phyloP scores from a whole-genome alignment of 140 eudicot genomes.

The Stevia rebaudiana region DNA sequence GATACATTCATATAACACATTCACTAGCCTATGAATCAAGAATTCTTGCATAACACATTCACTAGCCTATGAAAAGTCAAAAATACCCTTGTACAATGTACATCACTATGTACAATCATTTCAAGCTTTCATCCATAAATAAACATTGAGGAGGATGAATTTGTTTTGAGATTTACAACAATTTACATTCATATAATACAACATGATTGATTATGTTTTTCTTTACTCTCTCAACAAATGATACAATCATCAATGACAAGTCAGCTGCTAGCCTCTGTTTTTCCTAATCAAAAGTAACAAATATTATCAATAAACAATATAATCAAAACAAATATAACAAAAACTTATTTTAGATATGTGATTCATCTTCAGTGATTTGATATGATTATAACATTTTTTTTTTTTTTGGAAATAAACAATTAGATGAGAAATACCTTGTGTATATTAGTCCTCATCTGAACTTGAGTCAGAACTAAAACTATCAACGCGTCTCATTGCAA shows the following conservation, averaged over 20 bases:
- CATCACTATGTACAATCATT: slow-evolving; percentile 15
- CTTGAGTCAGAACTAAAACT: slow-evolving; percentile 44
- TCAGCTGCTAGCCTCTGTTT: slow-evolving; percentile 18
- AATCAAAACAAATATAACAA: not conserved
- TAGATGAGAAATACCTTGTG: not conserved
- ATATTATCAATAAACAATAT: not conserved
- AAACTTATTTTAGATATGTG: not conserved
- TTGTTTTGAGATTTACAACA: slow-evolving; percentile 19
- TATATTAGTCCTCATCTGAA: slow-evolving; percentile 26
- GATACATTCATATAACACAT: not conserved
- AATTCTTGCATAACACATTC: slow-evolving; percentile 5
- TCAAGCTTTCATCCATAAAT: slow-evolving; percentile 13
- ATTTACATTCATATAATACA: slow-evolving; percentile 9
- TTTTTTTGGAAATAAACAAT: too few species aligned
- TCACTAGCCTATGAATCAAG: not conserved
- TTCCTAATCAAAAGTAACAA: slow-evolving; percentile 15
- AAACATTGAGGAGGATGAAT: slow-evolving; percentile 1
- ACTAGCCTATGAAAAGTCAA: slow-evolving; percentile 10
- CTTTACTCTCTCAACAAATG: slow-evolving; percentile 21
- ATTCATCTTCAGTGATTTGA: not conserved
- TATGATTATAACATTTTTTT: too few species aligned
- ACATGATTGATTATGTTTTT: slow-evolving; percentile 4
- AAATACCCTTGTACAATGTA: not conserved
- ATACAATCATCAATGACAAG: slow-evolving; percentile 12
- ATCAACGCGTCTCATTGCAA: slow-evolving; percentile 46